Evolutionary conservation across 2,329 filamentous ascomycete species (phyloP).

Genomic region (Diplodia corticola): DNA sequence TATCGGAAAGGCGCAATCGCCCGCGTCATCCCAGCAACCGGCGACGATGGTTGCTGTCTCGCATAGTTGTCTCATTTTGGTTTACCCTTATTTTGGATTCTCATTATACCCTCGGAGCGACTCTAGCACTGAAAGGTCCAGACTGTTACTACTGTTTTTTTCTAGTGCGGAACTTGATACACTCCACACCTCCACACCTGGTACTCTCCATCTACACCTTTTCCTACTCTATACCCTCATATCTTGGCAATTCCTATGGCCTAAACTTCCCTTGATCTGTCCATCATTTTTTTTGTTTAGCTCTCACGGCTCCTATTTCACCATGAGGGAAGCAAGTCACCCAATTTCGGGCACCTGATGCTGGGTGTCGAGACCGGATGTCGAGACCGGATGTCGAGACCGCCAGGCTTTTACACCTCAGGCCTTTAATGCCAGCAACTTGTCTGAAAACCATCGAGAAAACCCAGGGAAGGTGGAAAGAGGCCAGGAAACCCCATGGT

Average conservation of each 20-base stretch:
- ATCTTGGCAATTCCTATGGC: slow-evolving; percentile 9
- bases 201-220: slow-evolving; percentile 15
- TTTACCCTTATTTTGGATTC: slow-evolving; percentile 21
- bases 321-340: not conserved
- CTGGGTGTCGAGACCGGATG: not conserved
- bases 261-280: slow-evolving; percentile 10
- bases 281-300: not conserved
- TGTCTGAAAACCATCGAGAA: not conserved
- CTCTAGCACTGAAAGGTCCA: slow-evolving; percentile 23
- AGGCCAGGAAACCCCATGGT: slow-evolving; percentile 5
- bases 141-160: slow-evolving; percentile 20
- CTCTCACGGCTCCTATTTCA: not conserved
- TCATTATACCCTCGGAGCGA: slow-evolving; percentile 24
- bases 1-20: not conserved
- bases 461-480: not conserved
- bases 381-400: not conserved
- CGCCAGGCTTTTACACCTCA: not conserved
- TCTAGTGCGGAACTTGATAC: slow-evolving; percentile 14
- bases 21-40: not conserved
- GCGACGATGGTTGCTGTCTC: not conserved
- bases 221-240: slow-evolving; percentile 18
- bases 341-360: slow-evolving; percentile 4
- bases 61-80: slow-evolving; percentile 13
- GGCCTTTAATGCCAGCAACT: not conserved
- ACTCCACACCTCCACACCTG: not conserved